Base-by-base conservation (phyloP, 805 yeast genomes). In the Yarrowia alimentaria region DNA sequence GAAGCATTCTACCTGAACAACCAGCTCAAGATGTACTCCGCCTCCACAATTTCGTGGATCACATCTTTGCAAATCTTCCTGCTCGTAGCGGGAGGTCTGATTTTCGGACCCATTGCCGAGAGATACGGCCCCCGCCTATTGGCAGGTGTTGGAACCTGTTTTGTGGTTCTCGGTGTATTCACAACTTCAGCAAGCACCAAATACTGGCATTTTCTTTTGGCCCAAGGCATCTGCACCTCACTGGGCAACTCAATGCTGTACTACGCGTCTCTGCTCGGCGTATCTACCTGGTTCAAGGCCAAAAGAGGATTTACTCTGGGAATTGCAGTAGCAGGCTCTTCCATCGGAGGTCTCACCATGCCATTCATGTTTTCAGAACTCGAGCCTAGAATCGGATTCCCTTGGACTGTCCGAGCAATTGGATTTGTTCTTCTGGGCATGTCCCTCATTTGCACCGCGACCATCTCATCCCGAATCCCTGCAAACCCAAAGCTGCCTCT, bases 21-120 rank as follows among this genome's bases (percentile, higher is more conserved):
- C 61, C 81, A 79, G 56, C 68, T 84, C 52, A 60, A 60, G 3
- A 56, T 69, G 24, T 63, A 70, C 17, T 61, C 74, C 13, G 68
- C 78, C 10, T 70, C 81, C 13, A 63, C 76, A 3, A 69, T 82
- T 5, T 78, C 86, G 0, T 85, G 91, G 93, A 76, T 84, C 53
- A 85, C 84, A 59, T 75, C 66, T 6, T 52, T 66, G 7, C 68
- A 64, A 55, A 55, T 68, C 16, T 67, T 65, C 53, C 54, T 69
- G 42, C 63, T 66, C 53, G 68, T 67, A 54, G 59, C 67, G 26
- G 63, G 79, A 14, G 78, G 83, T 5, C 61, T 74, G 4, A 83
- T 62, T 32, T 59, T 67, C 53, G 68, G 81, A 2, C 74, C 79
- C 1, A 52, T 79, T 1, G 81, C 81, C 58, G 89, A 82, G 57